A percentile compares a stretch with the other conserved stretches of the same genome.
Evolutionary conservation across 768 basidiomycete genomes (phyloP).

Genomic region (Sistotremastrum suecicum): DNA sequence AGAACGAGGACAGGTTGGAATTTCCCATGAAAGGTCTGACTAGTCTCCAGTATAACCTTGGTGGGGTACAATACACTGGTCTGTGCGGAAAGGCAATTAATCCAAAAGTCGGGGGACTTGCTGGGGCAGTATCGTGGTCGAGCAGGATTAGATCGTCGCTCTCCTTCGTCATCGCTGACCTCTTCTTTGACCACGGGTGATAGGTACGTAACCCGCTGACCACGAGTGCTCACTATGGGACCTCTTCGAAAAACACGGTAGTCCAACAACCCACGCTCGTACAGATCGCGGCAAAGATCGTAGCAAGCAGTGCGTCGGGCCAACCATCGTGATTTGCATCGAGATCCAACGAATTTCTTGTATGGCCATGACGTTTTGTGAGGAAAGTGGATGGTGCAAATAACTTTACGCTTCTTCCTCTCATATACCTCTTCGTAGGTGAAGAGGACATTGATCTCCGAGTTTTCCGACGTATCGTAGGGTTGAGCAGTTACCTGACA

Average conservation of each 20-base stretch:
- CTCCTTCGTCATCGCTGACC: slow-evolving; percentile 8
- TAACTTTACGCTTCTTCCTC: slow-evolving; percentile 17
- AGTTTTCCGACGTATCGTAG: background rate
- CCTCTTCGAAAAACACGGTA: slow-evolving; percentile 21
- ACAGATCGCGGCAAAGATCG: slow-evolving; percentile 36
- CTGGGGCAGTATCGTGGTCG: slow-evolving; percentile 43
- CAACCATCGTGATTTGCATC: too few species aligned
- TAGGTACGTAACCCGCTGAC: slow-evolving; percentile 4
- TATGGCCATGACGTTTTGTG: slow-evolving; percentile 5
- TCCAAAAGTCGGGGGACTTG: slow-evolving; percentile 59
- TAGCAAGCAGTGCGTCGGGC: slow-evolving; percentile 50
- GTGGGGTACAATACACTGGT: slow-evolving; percentile 38
- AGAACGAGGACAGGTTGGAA: slow-evolving; percentile 51
- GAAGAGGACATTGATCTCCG: slow-evolving; percentile 20
- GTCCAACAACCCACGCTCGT: slow-evolving; percentile 36
- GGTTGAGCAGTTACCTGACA: slow-evolving; percentile 31
- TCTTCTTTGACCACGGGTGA: slow-evolving; percentile 7
- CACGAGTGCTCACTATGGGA: slow-evolving; percentile 24
- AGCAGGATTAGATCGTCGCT: slow-evolving; percentile 11
- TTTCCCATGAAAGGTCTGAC: slow-evolving; percentile 15
- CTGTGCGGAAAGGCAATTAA: slow-evolving; percentile 20
- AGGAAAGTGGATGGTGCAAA: slow-evolving; percentile 37
- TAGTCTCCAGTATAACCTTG: slow-evolving; percentile 28
- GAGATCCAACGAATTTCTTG: too few species aligned
- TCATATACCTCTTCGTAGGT: slow-evolving; percentile 23